These are phyloP conservation scores for Cenococcum geophilum DNA, from an alignment of 495 filamentous ascomycete species.

Conservation along the genomic window DNA sequence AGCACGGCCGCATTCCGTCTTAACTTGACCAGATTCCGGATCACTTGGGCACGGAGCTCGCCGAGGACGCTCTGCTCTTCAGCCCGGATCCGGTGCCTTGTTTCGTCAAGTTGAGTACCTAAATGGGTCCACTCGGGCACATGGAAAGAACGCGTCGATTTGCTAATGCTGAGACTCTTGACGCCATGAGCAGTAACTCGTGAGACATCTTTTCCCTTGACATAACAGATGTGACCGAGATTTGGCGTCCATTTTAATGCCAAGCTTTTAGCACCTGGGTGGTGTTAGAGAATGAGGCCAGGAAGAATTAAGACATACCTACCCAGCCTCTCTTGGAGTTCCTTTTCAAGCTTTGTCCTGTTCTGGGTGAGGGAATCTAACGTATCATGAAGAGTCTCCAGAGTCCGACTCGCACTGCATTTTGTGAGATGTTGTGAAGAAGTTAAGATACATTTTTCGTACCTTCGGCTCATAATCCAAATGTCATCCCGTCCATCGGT, in stretches of 20 bases:
- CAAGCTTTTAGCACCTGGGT: conserved; percentile 39
- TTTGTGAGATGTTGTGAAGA: background rate
- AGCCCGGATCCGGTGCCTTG: conserved; percentile 64
- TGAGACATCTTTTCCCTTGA: conserved; percentile 71
- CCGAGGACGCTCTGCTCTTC: conserved; percentile 75
- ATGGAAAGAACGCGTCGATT: conserved; percentile 79
- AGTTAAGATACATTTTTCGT: background rate
- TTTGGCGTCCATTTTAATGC: conserved; percentile 78
- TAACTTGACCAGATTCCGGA: conserved; percentile 71
- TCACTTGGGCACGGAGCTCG: conserved; percentile 63
- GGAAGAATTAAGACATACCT: background rate
- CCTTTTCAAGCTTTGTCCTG: conserved; percentile 53
- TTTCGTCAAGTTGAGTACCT: conserved; percentile 65
- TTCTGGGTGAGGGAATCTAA: conserved; percentile 53
- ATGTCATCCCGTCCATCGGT: conserved; percentile 49
- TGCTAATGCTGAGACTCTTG: conserved; percentile 63
- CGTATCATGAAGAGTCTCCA: conserved; percentile 60
- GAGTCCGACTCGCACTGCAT: conserved; percentile 51
- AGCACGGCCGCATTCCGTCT: conserved; percentile 82
- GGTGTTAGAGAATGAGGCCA: background rate
- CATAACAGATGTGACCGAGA: conserved; percentile 81
- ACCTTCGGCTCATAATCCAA: conserved; percentile 75
- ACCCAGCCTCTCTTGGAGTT: conserved; percentile 50
- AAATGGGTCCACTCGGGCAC: conserved; percentile 75
- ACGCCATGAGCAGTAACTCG: conserved; percentile 26